Conservation (phyloP, 2,329 filamentous ascomycete genomes). For the Myriosclerotinia duriaeana region DNA sequence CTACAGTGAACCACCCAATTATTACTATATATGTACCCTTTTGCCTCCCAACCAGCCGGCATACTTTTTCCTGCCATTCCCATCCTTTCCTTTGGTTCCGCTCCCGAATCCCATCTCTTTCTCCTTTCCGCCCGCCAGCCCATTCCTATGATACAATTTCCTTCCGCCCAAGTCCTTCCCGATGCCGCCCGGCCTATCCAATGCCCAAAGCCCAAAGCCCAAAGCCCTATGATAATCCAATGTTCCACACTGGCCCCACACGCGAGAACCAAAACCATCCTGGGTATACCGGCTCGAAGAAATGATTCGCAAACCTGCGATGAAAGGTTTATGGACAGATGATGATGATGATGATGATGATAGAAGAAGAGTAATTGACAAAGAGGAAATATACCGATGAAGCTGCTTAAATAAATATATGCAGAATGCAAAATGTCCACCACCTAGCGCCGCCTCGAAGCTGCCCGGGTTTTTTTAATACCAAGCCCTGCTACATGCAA, state of each 20-base stretch:
- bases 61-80: not conserved
- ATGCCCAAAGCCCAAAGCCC: not conserved
- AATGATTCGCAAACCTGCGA: conserved; percentile 19
- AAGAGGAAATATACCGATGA: not conserved
- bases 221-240: conserved; percentile 1
- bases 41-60: conserved; percentile 3
- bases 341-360: not conserved
- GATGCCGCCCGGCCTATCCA: not conserved
- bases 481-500: conserved; percentile 19
- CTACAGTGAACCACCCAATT: conserved; percentile 3
- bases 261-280: conserved; percentile 16
- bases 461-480: not conserved
- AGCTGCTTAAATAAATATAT: conserved; percentile 8
- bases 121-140: not conserved
- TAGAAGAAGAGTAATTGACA: not conserved
- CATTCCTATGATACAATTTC: conserved; percentile 18
- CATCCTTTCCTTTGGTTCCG: not conserved
- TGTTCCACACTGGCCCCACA: conserved; percentile 5
- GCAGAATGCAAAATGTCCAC: conserved; percentile 14
- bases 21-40: conserved; percentile 14
- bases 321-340: conserved; percentile 3
- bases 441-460: conserved; percentile 17
- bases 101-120: not conserved
- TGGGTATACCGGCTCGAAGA: conserved; percentile 21
- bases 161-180: conserved; percentile 1